Percentiles rank a stretch among this genome's conserved stretches.
Conservation (phyloP, 2,329 filamentous ascomycete species). For the Cadophora sp. region DNA sequence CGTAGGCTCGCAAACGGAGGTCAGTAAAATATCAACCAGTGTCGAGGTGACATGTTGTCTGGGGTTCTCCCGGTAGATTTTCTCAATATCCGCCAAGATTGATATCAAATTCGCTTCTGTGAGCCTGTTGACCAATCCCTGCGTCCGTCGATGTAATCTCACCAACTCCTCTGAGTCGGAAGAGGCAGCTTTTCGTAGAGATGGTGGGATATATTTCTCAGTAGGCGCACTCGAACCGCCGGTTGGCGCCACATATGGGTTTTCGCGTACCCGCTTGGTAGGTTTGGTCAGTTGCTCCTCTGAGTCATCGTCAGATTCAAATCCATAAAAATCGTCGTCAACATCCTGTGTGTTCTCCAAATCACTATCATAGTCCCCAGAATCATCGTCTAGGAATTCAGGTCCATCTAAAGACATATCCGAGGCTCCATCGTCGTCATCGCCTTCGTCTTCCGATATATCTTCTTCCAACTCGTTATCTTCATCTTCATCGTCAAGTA, state of each 20-base stretch:
- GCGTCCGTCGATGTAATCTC: slow-evolving; percentile 78
- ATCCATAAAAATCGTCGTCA: slow-evolving; percentile 49
- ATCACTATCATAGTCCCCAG: slow-evolving; percentile 37
- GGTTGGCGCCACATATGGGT: slow-evolving; percentile 84
- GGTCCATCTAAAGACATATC: slow-evolving; percentile 41
- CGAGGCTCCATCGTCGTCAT: slow-evolving; percentile 44
- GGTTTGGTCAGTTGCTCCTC: slow-evolving; percentile 45
- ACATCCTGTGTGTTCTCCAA: slow-evolving; percentile 47
- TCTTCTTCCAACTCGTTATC: slow-evolving; percentile 40
- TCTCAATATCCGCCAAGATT: slow-evolving; percentile 82
- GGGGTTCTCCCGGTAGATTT: slow-evolving; percentile 82
- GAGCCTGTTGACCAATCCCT: slow-evolving; percentile 90
- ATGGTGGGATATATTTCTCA: slow-evolving; percentile 91
- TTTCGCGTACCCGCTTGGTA: slow-evolving; percentile 67
- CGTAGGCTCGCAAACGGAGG: slow-evolving; percentile 80
- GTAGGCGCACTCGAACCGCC: slow-evolving; percentile 53
- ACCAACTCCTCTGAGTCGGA: slow-evolving; percentile 71
- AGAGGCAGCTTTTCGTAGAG: slow-evolving; percentile 69
- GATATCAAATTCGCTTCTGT: slow-evolving; percentile 90
- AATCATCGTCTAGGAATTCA: slow-evolving; percentile 43
- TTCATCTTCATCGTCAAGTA: slow-evolving; percentile 30
- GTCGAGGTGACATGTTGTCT: slow-evolving; percentile 88
- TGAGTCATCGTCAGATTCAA: slow-evolving; percentile 48
- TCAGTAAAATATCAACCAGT: slow-evolving; percentile 77
- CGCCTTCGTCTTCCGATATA: slow-evolving; percentile 34